Percentiles rank a stretch among this genome's conserved stretches.
phyloP scores from a whole-genome alignment of 805 yeast species.

The Candida chilensis region DNA sequence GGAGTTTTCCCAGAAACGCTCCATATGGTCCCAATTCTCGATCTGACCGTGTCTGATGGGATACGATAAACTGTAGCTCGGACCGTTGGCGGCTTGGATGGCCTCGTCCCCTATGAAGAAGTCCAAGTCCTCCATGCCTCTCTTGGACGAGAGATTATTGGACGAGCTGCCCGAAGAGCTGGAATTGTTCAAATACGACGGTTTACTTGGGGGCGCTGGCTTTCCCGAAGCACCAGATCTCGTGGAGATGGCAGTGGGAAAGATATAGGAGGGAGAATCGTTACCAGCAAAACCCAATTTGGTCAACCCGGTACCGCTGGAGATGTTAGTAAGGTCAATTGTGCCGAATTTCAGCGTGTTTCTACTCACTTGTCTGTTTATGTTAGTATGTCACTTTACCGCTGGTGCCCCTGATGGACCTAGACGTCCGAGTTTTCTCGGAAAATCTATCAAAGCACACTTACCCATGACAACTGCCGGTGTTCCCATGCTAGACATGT shows the following conservation, averaged over 20 bases:
- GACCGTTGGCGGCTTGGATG: constrained; percentile 80
- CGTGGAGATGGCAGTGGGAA: constrained; percentile 95
- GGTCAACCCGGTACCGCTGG: constrained; percentile 95
- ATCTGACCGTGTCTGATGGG: constrained; percentile 98
- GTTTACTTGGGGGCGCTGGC: constrained; percentile 31
- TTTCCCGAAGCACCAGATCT: constrained; percentile 31
- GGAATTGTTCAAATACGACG: constrained; percentile 28
- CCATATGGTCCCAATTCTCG: constrained; percentile 99
- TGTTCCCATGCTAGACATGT: constrained; percentile 57
- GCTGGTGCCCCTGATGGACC: background rate
- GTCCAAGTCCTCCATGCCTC: constrained; percentile 91
- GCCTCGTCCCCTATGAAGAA: constrained; percentile 97
- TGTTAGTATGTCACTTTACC: background rate
- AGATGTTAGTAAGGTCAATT: constrained; percentile 6
- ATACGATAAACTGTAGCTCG: constrained; percentile 77
- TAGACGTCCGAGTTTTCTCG: background rate
- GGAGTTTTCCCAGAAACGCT: constrained; percentile 96
- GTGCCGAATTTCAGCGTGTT: constrained; percentile 8
- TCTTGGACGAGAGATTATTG: constrained; percentile 45
- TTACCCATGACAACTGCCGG: constrained; percentile 96
- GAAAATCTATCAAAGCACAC: constrained; percentile 24
- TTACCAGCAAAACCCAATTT: constrained; percentile 98
- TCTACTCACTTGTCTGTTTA: constrained; percentile 17
- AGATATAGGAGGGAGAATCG: constrained; percentile 93
- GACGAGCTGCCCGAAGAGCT: constrained; percentile 14